Evolutionary conservation across 2,329 filamentous ascomycete genomes (phyloP).

Genomic region (Dactylellina haptotyla): DNA sequence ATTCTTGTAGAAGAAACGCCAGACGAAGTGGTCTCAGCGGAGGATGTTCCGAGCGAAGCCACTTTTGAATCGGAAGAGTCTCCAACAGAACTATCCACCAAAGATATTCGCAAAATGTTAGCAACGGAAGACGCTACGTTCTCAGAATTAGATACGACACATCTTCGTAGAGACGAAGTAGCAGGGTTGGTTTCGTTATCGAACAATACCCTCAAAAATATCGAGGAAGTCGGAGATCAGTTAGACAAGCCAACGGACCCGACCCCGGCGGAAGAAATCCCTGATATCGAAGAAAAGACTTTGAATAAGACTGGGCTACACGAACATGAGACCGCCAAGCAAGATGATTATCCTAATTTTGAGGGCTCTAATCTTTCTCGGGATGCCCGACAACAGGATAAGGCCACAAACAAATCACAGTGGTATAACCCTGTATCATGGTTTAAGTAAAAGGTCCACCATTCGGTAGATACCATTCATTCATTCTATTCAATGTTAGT

Average conservation of each 20-base stretch:
- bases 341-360: neutral
- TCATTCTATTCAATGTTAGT: neutral
- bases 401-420: neutral
- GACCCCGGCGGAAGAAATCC: no score
- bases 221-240: conserved; percentile 14
- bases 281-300: no score
- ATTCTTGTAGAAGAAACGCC: neutral
- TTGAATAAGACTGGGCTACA: no score
- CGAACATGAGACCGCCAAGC: neutral
- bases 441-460: conserved; percentile 16
- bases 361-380: conserved; percentile 34
- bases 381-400: conserved; percentile 1
- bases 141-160: neutral
- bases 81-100: neutral
- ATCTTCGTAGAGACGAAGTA: neutral
- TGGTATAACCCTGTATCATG: conserved; percentile 52
- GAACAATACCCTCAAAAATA: conserved; percentile 1
- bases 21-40: neutral
- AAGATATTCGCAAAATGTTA: conserved; percentile 12
- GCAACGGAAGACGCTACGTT: neutral
- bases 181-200: conserved; percentile 25
- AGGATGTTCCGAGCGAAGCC: neutral
- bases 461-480: neutral
- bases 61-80: neutral
- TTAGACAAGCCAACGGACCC: neutral